Evolutionary conservation across 495 filamentous ascomycete species (phyloP).

Genomic region (Aspergillus homomorphus): DNA sequence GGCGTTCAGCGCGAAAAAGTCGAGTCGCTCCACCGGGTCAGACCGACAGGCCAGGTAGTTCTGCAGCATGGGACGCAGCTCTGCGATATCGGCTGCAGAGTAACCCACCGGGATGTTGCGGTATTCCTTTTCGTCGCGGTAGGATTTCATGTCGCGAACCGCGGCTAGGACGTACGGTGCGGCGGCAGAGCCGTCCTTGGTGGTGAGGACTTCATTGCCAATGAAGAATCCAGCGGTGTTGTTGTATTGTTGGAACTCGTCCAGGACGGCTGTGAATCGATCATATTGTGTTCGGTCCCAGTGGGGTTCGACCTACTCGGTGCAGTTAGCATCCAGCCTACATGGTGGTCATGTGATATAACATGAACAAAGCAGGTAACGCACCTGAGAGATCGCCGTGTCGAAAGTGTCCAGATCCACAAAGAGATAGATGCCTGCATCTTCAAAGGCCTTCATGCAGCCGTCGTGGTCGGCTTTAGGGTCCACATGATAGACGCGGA

Average conservation of each 20-base stretch:
- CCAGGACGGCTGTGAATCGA: conserved; percentile 67
- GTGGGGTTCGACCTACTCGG: conserved; percentile 31
- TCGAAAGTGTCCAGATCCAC: conserved; percentile 83
- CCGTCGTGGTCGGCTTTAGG: conserved; percentile 64
- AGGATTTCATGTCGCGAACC: conserved; percentile 75
- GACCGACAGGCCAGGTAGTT: conserved; percentile 79
- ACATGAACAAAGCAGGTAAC: conserved; percentile 20
- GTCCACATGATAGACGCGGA: conserved; percentile 89
- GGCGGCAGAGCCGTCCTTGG: conserved; percentile 55
- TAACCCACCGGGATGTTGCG: conserved; percentile 83
- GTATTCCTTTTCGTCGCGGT: conserved; percentile 74
- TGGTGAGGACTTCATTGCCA: conserved; percentile 76
- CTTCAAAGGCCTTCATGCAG: conserved; percentile 66
- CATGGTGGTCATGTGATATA: not conserved
- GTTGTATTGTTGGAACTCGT: conserved; percentile 72
- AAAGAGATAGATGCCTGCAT: conserved; percentile 75
- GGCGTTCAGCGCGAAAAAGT: conserved; percentile 83
- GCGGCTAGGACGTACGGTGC: conserved; percentile 83
- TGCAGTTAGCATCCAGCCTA: conserved; percentile 3
- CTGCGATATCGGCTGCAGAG: conserved; percentile 82
- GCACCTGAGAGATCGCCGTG: conserved; percentile 71
- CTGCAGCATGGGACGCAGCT: conserved; percentile 80
- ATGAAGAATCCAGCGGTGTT: conserved; percentile 82
- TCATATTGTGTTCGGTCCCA: conserved; percentile 72
- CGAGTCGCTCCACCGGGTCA: conserved; percentile 65